A percentile compares a stretch with the other conserved stretches of the same genome.
Evolutionary conservation across 768 basidiomycete species (phyloP).

Genomic region (Termitomyces sp.): DNA sequence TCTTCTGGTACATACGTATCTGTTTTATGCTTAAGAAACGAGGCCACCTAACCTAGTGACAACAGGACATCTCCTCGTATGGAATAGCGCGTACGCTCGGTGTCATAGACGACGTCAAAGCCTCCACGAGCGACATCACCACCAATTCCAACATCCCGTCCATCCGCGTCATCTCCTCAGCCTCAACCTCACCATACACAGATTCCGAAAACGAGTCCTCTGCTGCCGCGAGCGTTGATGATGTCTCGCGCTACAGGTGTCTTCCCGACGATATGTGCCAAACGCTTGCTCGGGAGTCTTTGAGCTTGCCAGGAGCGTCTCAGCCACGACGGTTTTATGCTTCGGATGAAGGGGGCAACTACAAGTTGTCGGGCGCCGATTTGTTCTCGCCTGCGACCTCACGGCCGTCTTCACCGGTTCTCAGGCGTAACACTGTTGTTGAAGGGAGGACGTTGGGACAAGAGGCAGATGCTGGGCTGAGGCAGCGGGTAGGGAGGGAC

Average conservation of each 20-base stretch:
- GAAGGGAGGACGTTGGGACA: constrained; percentile 13
- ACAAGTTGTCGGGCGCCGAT: constrained; percentile 63
- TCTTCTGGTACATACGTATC: constrained; percentile 42
- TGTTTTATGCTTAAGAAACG: neutral
- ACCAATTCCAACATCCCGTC: constrained; percentile 30
- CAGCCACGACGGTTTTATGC: constrained; percentile 46
- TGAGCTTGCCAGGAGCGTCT: constrained; percentile 17
- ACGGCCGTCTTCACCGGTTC: constrained; percentile 58
- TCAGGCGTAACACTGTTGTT: constrained; percentile 33
- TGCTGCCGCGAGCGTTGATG: neutral
- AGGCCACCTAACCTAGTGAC: constrained; percentile 9
- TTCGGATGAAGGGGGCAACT: constrained; percentile 37
- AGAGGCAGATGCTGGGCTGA: constrained; percentile 15
- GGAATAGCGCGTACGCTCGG: constrained; percentile 80
- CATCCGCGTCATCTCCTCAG: constrained; percentile 25
- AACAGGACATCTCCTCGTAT: constrained; percentile 78
- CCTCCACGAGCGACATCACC: constrained; percentile 60
- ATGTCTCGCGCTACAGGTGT: constrained; percentile 6
- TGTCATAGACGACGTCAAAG: constrained; percentile 68
- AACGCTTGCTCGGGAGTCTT: neutral
- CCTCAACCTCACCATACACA: constrained; percentile 18
- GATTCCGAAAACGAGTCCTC: constrained; percentile 21
- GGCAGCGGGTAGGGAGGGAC: constrained; percentile 12
- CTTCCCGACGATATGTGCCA: neutral
- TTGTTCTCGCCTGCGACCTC: constrained; percentile 71